Base-by-base conservation (phyloP, 495 filamentous ascomycete genomes). In the Thermothielavioides terrestris region DNA sequence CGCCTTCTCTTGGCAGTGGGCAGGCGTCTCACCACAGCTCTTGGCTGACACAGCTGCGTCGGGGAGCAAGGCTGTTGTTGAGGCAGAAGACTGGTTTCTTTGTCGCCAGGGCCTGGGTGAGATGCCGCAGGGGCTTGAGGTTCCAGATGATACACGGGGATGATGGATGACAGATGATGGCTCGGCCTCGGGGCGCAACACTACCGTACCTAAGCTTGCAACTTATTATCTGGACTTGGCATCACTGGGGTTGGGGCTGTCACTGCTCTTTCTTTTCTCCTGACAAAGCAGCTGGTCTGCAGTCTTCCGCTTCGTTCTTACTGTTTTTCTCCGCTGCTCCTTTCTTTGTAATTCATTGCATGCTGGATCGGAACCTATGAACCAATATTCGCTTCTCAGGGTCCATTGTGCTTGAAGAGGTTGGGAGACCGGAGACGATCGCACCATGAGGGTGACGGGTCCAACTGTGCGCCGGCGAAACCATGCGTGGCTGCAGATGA, bases 271-370 rank as follows among this genome's bases (percentile, higher is more conserved):
- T 52, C 40, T 37, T 45, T 10, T 34, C 31, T 34, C n/a, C 31
- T 18, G 48, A 21, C n/a, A 49, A 32, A 43, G 52, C 56, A 51
- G 48, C 52, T 49, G 52, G 52, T 50, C 55, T 54, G 46, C 50
- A 25, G 35, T 54, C 30, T 38, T 23, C 44, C n/a, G n/a, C n/a
- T n/a, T 43, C 44, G 42, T 42, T 42, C 41, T 38, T 27, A 26
- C 26, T 34, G 28, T 39, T 52, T n/a, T 1, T 15, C 5, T 47
- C 32, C 49, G 20, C 41, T 21, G 47, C 9, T 42, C 39, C 2
- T 26, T 14, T 37, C 46, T 17, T 27, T 25, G 42, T 30, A 1
- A 4, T 42, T 39, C 23, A 43, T 26, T 30, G n/a, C 26, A 23
- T 54, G 3, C 25, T 30, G 52, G 52, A 54, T 47, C 42, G 48